Evolutionary conservation across 371 early-diverging fungal genomes (phyloP).

Genomic region (Zychaea mexicana): DNA sequence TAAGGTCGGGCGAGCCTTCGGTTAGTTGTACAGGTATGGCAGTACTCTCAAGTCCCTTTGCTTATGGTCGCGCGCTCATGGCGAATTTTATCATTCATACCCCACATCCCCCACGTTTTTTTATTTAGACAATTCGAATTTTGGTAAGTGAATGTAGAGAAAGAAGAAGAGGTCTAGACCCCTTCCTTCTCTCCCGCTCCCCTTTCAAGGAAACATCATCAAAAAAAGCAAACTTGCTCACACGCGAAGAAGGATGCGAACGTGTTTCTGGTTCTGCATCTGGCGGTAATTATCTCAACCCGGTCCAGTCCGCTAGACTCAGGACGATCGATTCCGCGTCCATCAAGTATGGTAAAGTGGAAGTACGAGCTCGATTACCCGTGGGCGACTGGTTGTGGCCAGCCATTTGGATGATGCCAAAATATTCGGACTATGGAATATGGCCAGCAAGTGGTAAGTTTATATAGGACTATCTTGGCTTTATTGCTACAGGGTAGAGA

Average conservation of each 20-base stretch:
- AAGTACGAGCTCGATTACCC: constrained; percentile 67
- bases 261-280: constrained; percentile 44
- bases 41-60: background rate
- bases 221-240: background rate
- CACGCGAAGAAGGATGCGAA: constrained; percentile 67
- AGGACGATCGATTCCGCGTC: constrained; percentile 52
- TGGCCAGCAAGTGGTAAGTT: constrained; percentile 77
- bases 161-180: background rate
- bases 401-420: constrained; percentile 76
- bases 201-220: background rate
- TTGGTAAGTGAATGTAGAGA: constrained; percentile 18
- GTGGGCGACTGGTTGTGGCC: constrained; percentile 74
- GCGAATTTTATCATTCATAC: background rate
- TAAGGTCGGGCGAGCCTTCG: constrained; percentile 33
- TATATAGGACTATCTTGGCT: constrained; percentile 19
- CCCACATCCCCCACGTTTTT: no score
- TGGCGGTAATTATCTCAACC: constrained; percentile 63
- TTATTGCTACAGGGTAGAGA: background rate
- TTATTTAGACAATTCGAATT: constrained; percentile 39
- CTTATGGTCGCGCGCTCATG: background rate
- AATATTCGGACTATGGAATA: constrained; percentile 60
- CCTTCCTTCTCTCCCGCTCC: background rate
- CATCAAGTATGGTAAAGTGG: constrained; percentile 62
- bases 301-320: constrained; percentile 66
- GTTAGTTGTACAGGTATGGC: constrained; percentile 38